Evolutionary conservation across 768 basidiomycete species (phyloP).

Genomic region (Royoungia palumana): DNA sequence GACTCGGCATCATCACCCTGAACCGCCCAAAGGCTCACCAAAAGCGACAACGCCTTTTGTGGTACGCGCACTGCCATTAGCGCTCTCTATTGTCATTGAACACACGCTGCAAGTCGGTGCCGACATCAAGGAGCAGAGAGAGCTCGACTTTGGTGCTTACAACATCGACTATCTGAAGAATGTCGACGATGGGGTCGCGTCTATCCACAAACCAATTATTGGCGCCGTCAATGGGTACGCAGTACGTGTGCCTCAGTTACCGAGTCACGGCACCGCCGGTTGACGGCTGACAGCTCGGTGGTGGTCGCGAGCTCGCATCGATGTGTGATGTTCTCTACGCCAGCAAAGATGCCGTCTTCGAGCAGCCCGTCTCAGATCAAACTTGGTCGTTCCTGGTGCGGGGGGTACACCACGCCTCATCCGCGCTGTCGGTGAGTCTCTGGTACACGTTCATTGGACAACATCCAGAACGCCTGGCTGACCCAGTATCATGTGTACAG

Average conservation of each 20-base stretch:
- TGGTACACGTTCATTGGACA: constrained; percentile 12
- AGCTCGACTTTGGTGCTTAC: constrained; percentile 59
- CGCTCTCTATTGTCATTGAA: no score
- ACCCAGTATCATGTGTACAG: constrained; percentile 15
- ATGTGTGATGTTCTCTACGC: constrained; percentile 96
- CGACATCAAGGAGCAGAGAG: constrained; percentile 98
- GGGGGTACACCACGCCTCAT: constrained; percentile 92
- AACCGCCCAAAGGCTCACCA: constrained; percentile 86
- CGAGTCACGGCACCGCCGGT: background rate
- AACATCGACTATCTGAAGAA: constrained; percentile 42
- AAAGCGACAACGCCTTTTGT: constrained; percentile 77
- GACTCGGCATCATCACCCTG: constrained; percentile 69
- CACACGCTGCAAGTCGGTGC: constrained; percentile 59
- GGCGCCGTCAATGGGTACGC: constrained; percentile 93
- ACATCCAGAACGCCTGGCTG: no score
- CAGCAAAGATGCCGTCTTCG: constrained; percentile 83
- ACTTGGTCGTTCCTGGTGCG: constrained; percentile 90
- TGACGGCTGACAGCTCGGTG: constrained; percentile 65
- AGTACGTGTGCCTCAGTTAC: constrained; percentile 33
- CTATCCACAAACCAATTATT: constrained; percentile 83
- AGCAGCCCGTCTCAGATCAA: constrained; percentile 97
- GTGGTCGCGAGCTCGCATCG: constrained; percentile 93
- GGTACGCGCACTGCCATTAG: constrained; percentile 12
- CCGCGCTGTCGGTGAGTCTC: constrained; percentile 79
- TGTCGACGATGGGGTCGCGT: constrained; percentile 41